Base-by-base conservation (phyloP, 164 flowering plant genomes). In the Aristolochia californica region DNA sequence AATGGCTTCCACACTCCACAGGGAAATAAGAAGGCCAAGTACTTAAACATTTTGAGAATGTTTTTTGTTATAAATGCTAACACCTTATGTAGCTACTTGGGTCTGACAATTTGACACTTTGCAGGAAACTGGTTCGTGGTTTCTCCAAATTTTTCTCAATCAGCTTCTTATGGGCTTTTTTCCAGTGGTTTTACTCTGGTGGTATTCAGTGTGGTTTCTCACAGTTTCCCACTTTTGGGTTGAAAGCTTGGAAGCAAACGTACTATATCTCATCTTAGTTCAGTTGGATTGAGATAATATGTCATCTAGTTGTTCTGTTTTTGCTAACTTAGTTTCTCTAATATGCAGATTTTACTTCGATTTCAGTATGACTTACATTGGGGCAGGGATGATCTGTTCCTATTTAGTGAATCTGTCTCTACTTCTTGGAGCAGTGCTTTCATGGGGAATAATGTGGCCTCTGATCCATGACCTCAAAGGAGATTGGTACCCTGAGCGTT, bases 381-480 rank as follows among this genome's bases (percentile, higher is more conserved):
- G 94, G 57, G 94, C 94, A 0, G 96, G 97, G 61, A 88, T 88
- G 97, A 85, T 88, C 13, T 83, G 83, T 66, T 75, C 96, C 23
- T 89, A 87, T 62, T 70, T 87, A 12, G 93, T 83, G 60, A 91
- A 88, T 69, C 69, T 84, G 51, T 91, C 97, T 12, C 61, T 88
- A 75, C 93, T 91, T 57, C 60, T 87, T 21, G 98, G 98, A 1
- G 93, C 95, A 2, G 82, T 87, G 59, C 72, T 91, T n/a, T 91
- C 96, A 28, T 89, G 88, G 87, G 97, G 95, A 18, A 18, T 88
- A 13, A 87, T 93, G 94, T 88, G 97, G 97, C 95, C 98, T 16
- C 62, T 93, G 30, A 83, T 93, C 14, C 52, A 57, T 15, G 72
- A 68, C 1, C 77, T 56, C 3, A 84, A 91, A 68, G 96, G 91